phyloP scores from a whole-genome alignment of 257 asterid species.

The Cordia subcordata region DNA sequence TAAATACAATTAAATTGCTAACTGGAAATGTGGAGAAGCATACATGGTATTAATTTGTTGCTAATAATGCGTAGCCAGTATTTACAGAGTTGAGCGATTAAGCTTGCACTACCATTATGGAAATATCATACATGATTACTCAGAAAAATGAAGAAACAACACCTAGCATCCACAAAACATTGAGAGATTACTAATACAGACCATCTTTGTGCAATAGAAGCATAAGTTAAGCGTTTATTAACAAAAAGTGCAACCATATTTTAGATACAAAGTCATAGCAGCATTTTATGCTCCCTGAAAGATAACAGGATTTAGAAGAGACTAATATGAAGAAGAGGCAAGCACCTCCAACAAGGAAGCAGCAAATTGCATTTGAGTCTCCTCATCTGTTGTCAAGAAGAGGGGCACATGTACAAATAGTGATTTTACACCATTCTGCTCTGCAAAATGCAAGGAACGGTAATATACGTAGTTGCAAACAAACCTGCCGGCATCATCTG shows the following conservation, averaged over 20 bases:
- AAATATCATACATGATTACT: background rate
- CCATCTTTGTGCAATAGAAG: background rate
- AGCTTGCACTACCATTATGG: too few species aligned
- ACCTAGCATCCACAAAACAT: background rate
- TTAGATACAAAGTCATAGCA: background rate
- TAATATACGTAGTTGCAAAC: constrained; percentile 96
- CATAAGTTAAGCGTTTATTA: background rate
- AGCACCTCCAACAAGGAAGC: constrained; percentile 78
- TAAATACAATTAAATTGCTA: too few species aligned
- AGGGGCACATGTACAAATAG: constrained; percentile 93
- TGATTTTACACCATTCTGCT: constrained; percentile 72
- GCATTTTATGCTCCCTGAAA: background rate
- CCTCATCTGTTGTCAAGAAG: constrained; percentile 84
- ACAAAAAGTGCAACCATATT: background rate
- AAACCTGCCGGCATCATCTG: constrained; percentile 93
- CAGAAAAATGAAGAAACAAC: background rate
- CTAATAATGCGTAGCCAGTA: too few species aligned
- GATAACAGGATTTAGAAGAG: constrained; percentile 1
- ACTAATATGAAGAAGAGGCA: constrained; percentile 53
- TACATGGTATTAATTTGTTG: too few species aligned
- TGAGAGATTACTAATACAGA: too few species aligned
- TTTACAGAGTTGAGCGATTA: too few species aligned
- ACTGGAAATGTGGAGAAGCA: too few species aligned
- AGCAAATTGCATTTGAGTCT: constrained; percentile 93
- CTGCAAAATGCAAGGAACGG: constrained; percentile 87